A percentile compares a stretch with the other conserved stretches of the same genome.
Conservation (phyloP, 257 asterid genomes). For the Ligustrum vulgare region DNA sequence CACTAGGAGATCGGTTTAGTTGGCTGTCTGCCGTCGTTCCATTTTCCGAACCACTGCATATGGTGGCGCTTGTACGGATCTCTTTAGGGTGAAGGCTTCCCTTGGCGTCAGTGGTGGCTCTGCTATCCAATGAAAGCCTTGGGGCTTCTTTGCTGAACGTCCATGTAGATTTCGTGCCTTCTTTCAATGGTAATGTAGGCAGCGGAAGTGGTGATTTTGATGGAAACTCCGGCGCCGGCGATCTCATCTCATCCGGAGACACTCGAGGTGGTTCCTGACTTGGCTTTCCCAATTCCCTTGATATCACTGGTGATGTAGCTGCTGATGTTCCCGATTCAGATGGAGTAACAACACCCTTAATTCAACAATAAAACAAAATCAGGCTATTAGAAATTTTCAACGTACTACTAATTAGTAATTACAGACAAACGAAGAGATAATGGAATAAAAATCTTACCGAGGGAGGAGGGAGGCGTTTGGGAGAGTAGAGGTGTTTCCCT, state of each 20-base stretch:
- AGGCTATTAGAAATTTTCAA: not conserved
- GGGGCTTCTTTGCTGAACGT: conserved; percentile 79
- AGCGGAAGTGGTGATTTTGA: conserved; percentile 60
- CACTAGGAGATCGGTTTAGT: conserved; percentile 66
- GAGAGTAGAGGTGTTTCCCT: conserved; percentile 50
- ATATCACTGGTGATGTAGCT: conserved; percentile 43
- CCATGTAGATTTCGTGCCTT: conserved; percentile 71
- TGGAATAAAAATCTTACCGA: conserved; percentile 30
- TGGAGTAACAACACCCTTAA: conserved; percentile 49
- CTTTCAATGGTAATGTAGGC: conserved; percentile 52
- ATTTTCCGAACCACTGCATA: conserved; percentile 34
- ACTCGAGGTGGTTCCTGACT: conserved; percentile 31
- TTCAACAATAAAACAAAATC: not conserved
- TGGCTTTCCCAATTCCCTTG: conserved; percentile 40
- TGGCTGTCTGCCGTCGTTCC: conserved; percentile 46
- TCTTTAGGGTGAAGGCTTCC: conserved; percentile 84
- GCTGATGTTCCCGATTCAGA: conserved; percentile 57
- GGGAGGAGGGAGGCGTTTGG: conserved; percentile 66
- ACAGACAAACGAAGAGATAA: not conserved
- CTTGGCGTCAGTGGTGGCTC: conserved; percentile 86
- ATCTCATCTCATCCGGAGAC: conserved; percentile 27
- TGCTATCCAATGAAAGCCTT: conserved; percentile 87
- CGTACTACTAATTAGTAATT: not conserved
- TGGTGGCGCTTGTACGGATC: conserved; percentile 54
- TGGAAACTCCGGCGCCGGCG: conserved; percentile 31